Conservation (phyloP, 805 yeast genomes). For the Metahyphopichia silvanorum region DNA sequence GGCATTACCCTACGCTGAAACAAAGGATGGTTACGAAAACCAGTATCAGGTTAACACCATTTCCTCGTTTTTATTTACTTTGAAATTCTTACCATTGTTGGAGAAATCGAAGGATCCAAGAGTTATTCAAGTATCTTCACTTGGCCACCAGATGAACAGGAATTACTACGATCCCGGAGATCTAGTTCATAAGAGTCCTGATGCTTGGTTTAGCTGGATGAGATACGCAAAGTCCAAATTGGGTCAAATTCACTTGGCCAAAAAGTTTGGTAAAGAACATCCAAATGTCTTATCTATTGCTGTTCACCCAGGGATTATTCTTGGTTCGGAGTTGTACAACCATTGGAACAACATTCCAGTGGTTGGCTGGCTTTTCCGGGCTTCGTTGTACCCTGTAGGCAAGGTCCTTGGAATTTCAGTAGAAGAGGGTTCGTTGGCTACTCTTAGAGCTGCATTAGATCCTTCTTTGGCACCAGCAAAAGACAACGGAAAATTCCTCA, state of each 20-base stretch:
- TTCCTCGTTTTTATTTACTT: slow-evolving; percentile 32
- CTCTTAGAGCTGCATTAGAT: slow-evolving; percentile 34
- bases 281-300: slow-evolving; percentile 32
- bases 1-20: slow-evolving; percentile 34
- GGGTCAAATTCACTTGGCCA: slow-evolving; percentile 29
- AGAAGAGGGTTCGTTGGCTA: slow-evolving; percentile 33
- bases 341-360: slow-evolving; percentile 23
- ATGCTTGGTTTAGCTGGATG: slow-evolving; percentile 22
- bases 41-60: slow-evolving; percentile 40
- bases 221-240: slow-evolving; percentile 36
- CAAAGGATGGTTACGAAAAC: slow-evolving; percentile 36
- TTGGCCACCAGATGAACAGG: slow-evolving; percentile 26
- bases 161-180: slow-evolving; percentile 23
- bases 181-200: slow-evolving; percentile 22
- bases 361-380: slow-evolving; percentile 13
- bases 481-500: slow-evolving; percentile 28
- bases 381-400: slow-evolving; percentile 11
- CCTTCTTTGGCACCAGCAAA: slow-evolving; percentile 13
- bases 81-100: slow-evolving; percentile 24
- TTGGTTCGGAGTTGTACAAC: slow-evolving; percentile 30
- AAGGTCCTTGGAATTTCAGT: slow-evolving; percentile 21
- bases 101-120: slow-evolving; percentile 23
- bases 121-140: slow-evolving; percentile 27
- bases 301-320: slow-evolving; percentile 38
- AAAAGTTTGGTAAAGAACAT: slow-evolving; percentile 19